phyloP scores from a whole-genome alignment of 345 rosid genomes.

The Arabis hirsuta region DNA sequence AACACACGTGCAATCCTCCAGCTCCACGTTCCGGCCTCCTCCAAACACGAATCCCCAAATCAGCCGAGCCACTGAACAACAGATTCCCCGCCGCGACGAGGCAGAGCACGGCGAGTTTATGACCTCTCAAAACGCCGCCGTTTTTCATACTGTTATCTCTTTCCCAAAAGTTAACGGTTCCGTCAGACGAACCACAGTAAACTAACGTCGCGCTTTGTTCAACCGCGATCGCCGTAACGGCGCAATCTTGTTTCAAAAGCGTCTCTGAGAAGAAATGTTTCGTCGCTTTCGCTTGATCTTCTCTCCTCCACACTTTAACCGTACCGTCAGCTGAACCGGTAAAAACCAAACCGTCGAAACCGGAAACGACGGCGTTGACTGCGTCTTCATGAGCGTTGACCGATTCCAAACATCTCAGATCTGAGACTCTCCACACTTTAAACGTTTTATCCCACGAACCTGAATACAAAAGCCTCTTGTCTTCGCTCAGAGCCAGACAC shows the following conservation, averaged over 20 bases:
- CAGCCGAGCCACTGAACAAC: conserved; percentile 87
- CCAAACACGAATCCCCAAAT: conserved; percentile 84
- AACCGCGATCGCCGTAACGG: conserved; percentile 70
- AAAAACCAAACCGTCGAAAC: conserved; percentile 79
- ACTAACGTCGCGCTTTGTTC: conserved; percentile 58
- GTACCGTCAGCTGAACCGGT: conserved; percentile 91
- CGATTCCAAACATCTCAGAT: conserved; percentile 77
- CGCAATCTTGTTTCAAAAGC: conserved; percentile 80
- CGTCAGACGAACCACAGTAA: conserved; percentile 90
- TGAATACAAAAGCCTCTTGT: conserved; percentile 60
- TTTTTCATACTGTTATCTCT: conserved; percentile 57
- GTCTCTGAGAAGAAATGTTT: conserved; percentile 83
- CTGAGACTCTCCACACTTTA: conserved; percentile 79
- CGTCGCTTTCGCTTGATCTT: conserved; percentile 80
- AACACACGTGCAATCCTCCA: conserved; percentile 52
- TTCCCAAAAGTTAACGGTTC: conserved; percentile 80
- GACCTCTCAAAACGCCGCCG: conserved; percentile 76
- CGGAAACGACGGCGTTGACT: conserved; percentile 68
- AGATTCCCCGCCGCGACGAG: conserved; percentile 69
- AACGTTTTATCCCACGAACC: conserved; percentile 93
- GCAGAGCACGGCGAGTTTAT: conserved; percentile 76
- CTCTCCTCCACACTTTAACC: conserved; percentile 90
- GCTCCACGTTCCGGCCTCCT: conserved; percentile 50
- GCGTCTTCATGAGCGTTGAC: conserved; percentile 82
- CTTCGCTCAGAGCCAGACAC: conserved; percentile 74